phyloP scores from a whole-genome alignment of 306 rosid genomes.

The Quercus robur region DNA sequence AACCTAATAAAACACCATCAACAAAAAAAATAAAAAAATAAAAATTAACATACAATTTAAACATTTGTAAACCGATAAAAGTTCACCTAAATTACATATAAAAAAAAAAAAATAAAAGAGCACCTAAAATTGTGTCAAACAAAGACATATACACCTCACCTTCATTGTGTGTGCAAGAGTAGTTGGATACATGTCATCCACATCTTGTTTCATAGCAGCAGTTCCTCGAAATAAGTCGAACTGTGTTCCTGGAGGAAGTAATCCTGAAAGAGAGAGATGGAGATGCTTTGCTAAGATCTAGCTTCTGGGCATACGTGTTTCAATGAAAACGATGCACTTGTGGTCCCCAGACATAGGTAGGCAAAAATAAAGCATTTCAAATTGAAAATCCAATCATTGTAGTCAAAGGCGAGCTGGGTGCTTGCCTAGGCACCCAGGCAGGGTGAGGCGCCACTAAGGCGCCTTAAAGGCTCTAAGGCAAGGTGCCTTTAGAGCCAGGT shows the following conservation, averaged over 20 bases:
- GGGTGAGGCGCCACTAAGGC: no score
- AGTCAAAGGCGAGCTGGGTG: no score
- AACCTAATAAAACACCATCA: background rate
- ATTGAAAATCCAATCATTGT: background rate
- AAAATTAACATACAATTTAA: background rate
- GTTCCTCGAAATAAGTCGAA: constrained; percentile 99
- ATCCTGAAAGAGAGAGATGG: constrained; percentile 56
- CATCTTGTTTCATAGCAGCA: constrained; percentile 99
- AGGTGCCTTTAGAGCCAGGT: no score
- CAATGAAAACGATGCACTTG: constrained; percentile 6
- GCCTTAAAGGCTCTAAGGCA: no score
- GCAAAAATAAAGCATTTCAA: background rate
- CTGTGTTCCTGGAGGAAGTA: constrained; percentile 98
- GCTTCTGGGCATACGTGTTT: background rate
- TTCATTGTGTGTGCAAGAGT: constrained; percentile 88
- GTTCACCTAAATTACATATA: background rate
- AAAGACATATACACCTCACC: constrained; percentile 38
- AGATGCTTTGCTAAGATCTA: constrained; percentile 15
- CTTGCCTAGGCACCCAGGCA: no score
- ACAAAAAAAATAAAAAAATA: background rate
- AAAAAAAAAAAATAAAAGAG: background rate
- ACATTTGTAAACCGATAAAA: background rate
- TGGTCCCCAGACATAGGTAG: constrained; percentile 3
- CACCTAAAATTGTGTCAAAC: constrained; percentile 8
- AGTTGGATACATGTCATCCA: constrained; percentile 93